A percentile compares a stretch with the other conserved stretches of the same genome.
These are phyloP conservation scores for Lodderomyces margitis DNA, from an alignment of 1,139 yeast genomes.

Conservation along the genomic window DNA sequence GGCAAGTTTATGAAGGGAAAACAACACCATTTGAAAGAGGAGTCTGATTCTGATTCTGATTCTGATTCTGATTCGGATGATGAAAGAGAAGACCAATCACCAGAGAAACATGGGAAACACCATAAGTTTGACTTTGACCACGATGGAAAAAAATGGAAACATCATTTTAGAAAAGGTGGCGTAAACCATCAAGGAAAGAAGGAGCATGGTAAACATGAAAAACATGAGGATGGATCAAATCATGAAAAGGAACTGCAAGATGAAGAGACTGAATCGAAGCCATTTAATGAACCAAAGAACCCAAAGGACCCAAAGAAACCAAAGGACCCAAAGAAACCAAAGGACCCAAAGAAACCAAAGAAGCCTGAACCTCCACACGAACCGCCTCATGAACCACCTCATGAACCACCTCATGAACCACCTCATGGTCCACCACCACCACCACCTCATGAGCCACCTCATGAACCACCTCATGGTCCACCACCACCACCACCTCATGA, in stretches of 20 bases:
- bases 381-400: constrained; percentile 5
- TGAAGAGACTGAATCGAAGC: constrained; percentile 3
- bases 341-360: constrained; percentile 9
- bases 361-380: constrained; percentile 5
- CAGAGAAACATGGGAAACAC: background rate
- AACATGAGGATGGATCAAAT: constrained; percentile 1
- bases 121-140: background rate
- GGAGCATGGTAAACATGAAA: too few species aligned
- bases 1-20: too few species aligned
- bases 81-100: background rate
- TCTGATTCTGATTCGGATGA: constrained; percentile 6
- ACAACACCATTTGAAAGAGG: background rate
- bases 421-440: constrained; percentile 5
- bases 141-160: constrained; percentile 1
- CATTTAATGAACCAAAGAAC: constrained; percentile 5
- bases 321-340: constrained; percentile 6
- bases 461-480: constrained; percentile 5
- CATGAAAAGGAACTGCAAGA: constrained; percentile 6
- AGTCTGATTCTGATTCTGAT: constrained; percentile 9
- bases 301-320: constrained; percentile 9
- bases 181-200: constrained; percentile 3
- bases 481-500: constrained; percentile 8
- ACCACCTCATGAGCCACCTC: constrained; percentile 8
- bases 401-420: constrained; percentile 6
- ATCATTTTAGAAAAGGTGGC: constrained; percentile 1